A percentile compares a stretch with the other conserved stretches of the same genome.
Conservation (phyloP, 257 asterid genomes). For the Rhazya stricta region DNA sequence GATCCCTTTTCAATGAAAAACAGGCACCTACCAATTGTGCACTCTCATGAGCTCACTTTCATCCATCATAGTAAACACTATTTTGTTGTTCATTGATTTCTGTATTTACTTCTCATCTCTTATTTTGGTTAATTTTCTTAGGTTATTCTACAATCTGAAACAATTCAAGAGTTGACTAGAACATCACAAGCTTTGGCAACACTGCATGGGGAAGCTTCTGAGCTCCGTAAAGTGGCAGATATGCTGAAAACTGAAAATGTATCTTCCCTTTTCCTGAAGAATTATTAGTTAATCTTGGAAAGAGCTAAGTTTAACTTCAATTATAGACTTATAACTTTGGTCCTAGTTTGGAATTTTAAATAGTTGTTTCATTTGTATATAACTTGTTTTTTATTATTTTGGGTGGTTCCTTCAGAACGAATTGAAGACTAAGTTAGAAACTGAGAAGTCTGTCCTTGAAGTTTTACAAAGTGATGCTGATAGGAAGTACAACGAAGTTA, state of each 20-base stretch:
- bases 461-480: constrained; percentile 69
- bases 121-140: constrained; percentile 22
- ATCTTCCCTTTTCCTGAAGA: background rate
- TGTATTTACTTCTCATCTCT: constrained; percentile 7
- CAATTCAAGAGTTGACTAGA: constrained; percentile 89
- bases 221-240: constrained; percentile 61
- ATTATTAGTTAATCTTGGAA: background rate
- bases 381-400: constrained; percentile 6
- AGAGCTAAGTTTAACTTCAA: background rate
- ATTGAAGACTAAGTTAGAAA: constrained; percentile 72
- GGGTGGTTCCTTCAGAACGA: constrained; percentile 42
- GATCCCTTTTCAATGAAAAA: too few species aligned
- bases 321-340: background rate
- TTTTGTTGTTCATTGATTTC: constrained; percentile 8
- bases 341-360: background rate
- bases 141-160: constrained; percentile 88
- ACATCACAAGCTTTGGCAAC: constrained; percentile 76
- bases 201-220: constrained; percentile 61
- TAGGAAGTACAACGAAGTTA: constrained; percentile 59
- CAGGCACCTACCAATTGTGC: too few species aligned
- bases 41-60: background rate
- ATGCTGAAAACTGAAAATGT: constrained; percentile 47
- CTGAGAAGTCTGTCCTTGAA: constrained; percentile 64
- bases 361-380: background rate
- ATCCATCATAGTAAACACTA: background rate